Base-by-base conservation (phyloP, 805 yeast species). In the Teunomyces barrocoloradensis region DNA sequence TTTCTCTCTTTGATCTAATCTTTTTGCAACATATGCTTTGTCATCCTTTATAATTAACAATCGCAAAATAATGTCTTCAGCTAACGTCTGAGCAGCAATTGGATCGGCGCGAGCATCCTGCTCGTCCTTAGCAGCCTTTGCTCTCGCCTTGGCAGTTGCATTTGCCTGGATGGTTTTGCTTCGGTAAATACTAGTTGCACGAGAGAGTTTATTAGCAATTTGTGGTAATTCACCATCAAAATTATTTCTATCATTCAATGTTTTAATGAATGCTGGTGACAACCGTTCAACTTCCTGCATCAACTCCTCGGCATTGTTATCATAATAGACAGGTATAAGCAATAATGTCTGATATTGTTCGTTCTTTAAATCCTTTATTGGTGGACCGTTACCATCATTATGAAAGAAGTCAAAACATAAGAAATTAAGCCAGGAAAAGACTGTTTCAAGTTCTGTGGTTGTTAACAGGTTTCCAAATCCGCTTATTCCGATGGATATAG, bases 351-450 rank as follows among this genome's bases (percentile, higher is more conserved):
- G 88, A 59, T 85, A 89, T 30, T 78, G 76, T 27, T 75, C 78
- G 48, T 80, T 79, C 51, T 82, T 83, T 56, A 89, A 66, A 6
- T 78, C 79, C 50, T 78, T 81, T 27, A 87, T 54, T 1, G 89
- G 78, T 0, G 94, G 94, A 0, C 96, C 96, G 29, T 84, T 84
- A 0, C 96, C 96, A 39, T 79, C 83, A 57, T 87, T 83, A 61
- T 89, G 81, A 67, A 89, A 89, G 60, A 88, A 89, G 49, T 83
- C 91, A 42, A 78, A 62, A 45, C 89, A 78, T n/a, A 86, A 63
- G 5, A 77, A 71, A 42, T 78, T 69, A 18, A 89, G 62, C 96
- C 96, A 89, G 0, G 79, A 71, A 51, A 84, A 82, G 0, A 87
- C 79, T 1, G 84, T 78, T 44, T 84, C 89, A 27, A 86, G 66